Percentiles rank a stretch among this genome's conserved stretches.
phyloP scores from a whole-genome alignment of 1,139 yeast genomes.

The Pneumocystis canis region DNA sequence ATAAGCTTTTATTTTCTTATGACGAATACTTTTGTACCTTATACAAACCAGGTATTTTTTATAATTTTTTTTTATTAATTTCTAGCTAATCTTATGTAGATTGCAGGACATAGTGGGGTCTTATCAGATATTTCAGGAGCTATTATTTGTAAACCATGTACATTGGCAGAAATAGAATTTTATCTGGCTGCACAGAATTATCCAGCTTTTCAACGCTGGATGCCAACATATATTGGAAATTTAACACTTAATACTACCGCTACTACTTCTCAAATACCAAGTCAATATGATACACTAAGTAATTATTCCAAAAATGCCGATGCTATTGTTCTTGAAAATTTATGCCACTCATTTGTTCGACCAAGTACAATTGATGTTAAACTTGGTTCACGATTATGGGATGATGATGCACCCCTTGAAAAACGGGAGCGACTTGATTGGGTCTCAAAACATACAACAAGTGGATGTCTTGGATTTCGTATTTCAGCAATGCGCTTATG shows the following conservation, averaged over 20 bases:
- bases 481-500: constrained; percentile 77
- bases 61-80: neutral
- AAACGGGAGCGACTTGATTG: constrained; percentile 45
- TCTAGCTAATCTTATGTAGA: constrained; percentile 25
- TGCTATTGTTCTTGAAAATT: constrained; percentile 57
- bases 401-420: constrained; percentile 40
- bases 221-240: constrained; percentile 12
- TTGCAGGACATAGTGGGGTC: constrained; percentile 87
- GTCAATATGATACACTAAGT: neutral
- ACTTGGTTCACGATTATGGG: constrained; percentile 59
- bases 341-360: constrained; percentile 41
- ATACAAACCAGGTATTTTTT: neutral
- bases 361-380: constrained; percentile 78
- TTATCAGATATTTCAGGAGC: constrained; percentile 46
- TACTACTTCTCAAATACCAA: constrained; percentile 1
- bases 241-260: constrained; percentile 7
- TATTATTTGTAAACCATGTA: constrained; percentile 57
- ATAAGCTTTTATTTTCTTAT: neutral
- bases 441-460: constrained; percentile 61
- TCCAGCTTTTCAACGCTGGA: constrained; percentile 10
- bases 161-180: constrained; percentile 53
- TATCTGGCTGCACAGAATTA: constrained; percentile 27
- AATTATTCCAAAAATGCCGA: neutral
- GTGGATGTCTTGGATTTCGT: constrained; percentile 59
- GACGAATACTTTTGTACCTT: neutral